A percentile compares a stretch with the other conserved stretches of the same genome.
phyloP scores from a whole-genome alignment of 306 rosid species.

The Psophocarpus tetragonolobus region DNA sequence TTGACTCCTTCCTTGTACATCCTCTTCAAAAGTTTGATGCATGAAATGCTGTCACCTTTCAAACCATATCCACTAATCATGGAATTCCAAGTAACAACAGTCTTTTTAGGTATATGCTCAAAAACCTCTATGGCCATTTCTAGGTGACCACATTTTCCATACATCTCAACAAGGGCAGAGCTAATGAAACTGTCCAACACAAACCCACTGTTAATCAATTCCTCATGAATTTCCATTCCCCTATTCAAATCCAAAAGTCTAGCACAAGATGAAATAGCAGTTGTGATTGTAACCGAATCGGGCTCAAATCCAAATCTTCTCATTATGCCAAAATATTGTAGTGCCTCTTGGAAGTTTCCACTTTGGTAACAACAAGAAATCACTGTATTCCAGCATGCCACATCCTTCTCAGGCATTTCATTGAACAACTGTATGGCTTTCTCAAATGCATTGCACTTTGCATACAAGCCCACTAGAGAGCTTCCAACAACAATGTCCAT shows the following conservation, averaged over 20 bases:
- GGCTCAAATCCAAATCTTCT: slow-evolving; percentile 62
- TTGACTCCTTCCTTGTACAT: slow-evolving; percentile 58
- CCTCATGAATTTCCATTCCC: slow-evolving; percentile 68
- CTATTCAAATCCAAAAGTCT: slow-evolving; percentile 70
- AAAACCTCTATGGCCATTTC: slow-evolving; percentile 68
- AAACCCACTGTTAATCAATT: slow-evolving; percentile 43
- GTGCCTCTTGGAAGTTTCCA: slow-evolving; percentile 55
- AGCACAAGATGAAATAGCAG: slow-evolving; percentile 63
- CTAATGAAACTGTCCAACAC: slow-evolving; percentile 48
- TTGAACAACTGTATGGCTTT: slow-evolving; percentile 58
- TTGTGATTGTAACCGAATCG: slow-evolving; percentile 57
- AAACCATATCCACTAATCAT: slow-evolving; percentile 64
- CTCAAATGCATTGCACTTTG: slow-evolving; percentile 56
- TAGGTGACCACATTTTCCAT: slow-evolving; percentile 78
- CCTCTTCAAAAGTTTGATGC: slow-evolving; percentile 63
- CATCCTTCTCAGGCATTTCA: slow-evolving; percentile 77
- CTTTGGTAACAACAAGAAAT: slow-evolving; percentile 75
- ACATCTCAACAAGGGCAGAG: slow-evolving; percentile 84
- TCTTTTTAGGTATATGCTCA: slow-evolving; percentile 63
- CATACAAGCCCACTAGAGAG: slow-evolving; percentile 67
- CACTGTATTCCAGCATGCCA: slow-evolving; percentile 78
- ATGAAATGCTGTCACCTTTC: slow-evolving; percentile 67
- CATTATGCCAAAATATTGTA: slow-evolving; percentile 59
- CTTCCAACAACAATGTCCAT: slow-evolving; percentile 66
- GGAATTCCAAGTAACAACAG: slow-evolving; percentile 77